Base-by-base conservation (phyloP, 2,329 filamentous ascomycete species). In the Fusarium sp. region DNA sequence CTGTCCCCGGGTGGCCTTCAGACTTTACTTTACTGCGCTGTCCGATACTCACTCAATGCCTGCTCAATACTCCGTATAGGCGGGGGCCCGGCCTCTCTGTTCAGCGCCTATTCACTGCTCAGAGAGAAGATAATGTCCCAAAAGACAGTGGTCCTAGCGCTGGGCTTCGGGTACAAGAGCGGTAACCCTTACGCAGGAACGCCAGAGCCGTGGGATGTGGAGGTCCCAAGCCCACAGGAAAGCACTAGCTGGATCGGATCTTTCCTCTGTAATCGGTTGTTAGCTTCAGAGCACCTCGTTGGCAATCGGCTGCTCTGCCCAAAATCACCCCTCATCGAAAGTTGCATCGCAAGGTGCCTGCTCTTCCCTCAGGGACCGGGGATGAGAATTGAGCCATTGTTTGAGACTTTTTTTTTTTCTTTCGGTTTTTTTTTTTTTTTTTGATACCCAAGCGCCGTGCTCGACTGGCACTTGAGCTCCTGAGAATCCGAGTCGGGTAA, bases 101-200 rank as follows among this genome's bases (percentile, higher is more conserved):
- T 28, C 26, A 28, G 26, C 22, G 22, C 22, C 22, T 31, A 31
- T 10, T 31, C 28, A 31, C 26, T 31, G 9, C 28, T 31, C 9
- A 31, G 11, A 31, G 28, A 31, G 10, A 10, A 31, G 28, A 31
- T 10, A 31, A 31, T 31, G 33, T 51, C 51, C 49, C 44, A 57
- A 59, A 56, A 45, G 57, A 42, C 66, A 63, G 60, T 53, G 58
- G 58, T 54, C 66, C 63, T 63, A 58, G 58, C 61, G 46, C 59
- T 31, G 28, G 28, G 28, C 28, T 68, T 59, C 58, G 42, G 53
- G 63, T 65, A 69, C 57, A 61, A 70, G 71, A 74, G 64, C 72
- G 69, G 71, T 75, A 68, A 71, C 72, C 72, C 72, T 74, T 75
- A 74, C 72, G 72, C 72, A 74, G 72, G 72, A 74, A 74, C 72